Evolutionary conservation across 2,329 filamentous ascomycete genomes (phyloP), one percentile per base, ranked within the genome.

Genomic region (Septoria linicola): DNA sequence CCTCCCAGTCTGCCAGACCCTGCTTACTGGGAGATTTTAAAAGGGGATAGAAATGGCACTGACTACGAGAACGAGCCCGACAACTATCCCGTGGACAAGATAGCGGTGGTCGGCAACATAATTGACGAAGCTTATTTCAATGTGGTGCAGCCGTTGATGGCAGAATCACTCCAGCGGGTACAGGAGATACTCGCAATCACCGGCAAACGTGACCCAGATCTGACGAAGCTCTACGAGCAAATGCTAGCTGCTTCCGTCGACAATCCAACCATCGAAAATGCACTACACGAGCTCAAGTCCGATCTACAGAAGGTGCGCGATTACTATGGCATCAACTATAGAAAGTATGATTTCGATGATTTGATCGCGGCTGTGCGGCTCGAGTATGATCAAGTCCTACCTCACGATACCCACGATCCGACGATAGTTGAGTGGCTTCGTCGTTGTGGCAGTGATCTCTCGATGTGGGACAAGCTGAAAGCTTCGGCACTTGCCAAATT

Each of bases 51-150:
- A 10, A 21, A 4, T 3, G 69, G 70, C 46, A 16, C 32, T 34
- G 55, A 44, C 52, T 62, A 41, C 57, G 48, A 58, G 56, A 30
- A 46, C 56, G 8, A 50, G 66, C 20, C 13, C 11, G 3, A 16
- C 11, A 17, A 27, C 39, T 27, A 27, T 17, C 21, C 21, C n/a
- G 39, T 31, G 4, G 36, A 23, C 8, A 40, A 19, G 36, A 40
- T 8, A 47, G 35, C 34, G 20, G 20, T 10, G 20, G 35, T 3
- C 23, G 44, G 10, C 32, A 80, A 87, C 49, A 79, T 88, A 3
- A 73, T 86, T 4, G 85, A 89, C 61, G 74, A 76, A 31, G 70
- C 89, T 0, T 59, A 61, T 21, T 64, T 65, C 44, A 20, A 63
- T 1, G 42, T 62, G 2, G 48, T 69, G 5, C 43, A 58, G 8